Evolutionary conservation across 2,329 filamentous ascomycete species (phyloP), one percentile per base, ranked within the genome.

Genomic region (Ophiocordyceps camponoti-rufipedis): DNA sequence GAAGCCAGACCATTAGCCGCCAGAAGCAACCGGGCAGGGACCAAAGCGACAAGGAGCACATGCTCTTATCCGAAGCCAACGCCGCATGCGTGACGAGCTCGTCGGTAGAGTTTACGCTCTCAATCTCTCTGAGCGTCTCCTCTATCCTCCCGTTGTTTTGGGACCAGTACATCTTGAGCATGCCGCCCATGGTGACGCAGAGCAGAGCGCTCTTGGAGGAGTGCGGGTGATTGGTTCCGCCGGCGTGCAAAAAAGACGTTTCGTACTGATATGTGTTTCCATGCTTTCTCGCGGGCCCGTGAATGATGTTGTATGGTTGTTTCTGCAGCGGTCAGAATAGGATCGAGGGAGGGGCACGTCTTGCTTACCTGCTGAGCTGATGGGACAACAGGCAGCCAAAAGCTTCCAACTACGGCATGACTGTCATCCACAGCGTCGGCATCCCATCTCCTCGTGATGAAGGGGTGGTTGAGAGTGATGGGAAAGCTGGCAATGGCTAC

Each of bases 41-140:
- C 10, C 9, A 2, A 16, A 19, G 35, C 2, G 9, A 10, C 29
- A 31, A 31, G 29, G 29, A 31, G 29, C 29, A 39, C 35, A 16
- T 39, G 16, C 83, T 78, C 61, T 80, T 85, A 46, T 88, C 84
- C 3, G 82, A 76, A 48, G 80, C 75, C 49, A 87, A 68, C 38
- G 84, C 74, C 11, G 85, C 85, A 63, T 93, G 86, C 0, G 85
- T 86, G 44, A 89, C 71, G n/a, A 85, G 60, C 51, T 86, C 81
- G 50, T 86, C 78, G 0, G 81, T 78, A 32, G 78, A 78, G 28
- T 77, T 71, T 47, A 85, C 71, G 49, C 78, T 80, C 56, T 88
- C 83, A 33, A 94, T 63, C 50, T 89, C 82, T n/a, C 80, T 66
- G 3, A 73, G 74, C 0, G 77, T 74, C 56, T 93, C 84, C 48